Conservation (phyloP, 2,329 filamentous ascomycete species). For the Colletotrichum lupini region DNA sequence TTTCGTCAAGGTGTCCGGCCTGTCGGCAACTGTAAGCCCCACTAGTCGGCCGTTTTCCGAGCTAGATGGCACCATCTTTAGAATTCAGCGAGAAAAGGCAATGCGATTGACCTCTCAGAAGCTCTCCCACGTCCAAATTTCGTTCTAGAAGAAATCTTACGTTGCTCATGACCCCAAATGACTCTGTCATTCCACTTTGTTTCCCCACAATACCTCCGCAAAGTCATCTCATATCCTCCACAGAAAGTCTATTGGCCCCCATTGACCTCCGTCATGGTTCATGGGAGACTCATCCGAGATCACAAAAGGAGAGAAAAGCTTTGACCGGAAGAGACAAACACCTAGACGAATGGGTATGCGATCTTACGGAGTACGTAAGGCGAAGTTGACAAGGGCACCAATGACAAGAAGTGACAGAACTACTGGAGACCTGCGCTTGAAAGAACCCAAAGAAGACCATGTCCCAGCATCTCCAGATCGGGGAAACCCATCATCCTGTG, state of each 20-base stretch:
- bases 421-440: background rate
- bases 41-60: background rate
- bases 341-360: background rate
- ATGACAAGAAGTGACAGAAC: background rate
- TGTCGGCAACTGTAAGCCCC: background rate
- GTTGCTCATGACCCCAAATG: conserved; percentile 8
- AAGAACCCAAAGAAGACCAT: background rate
- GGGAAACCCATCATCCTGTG: background rate
- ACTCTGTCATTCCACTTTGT: background rate
- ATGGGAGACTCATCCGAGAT: conserved; percentile 22
- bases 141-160: background rate
- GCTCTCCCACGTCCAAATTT: background rate
- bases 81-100: conserved; percentile 4
- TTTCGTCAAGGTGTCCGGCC: background rate
- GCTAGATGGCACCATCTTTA: background rate
- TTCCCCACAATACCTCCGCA: conserved; percentile 31
- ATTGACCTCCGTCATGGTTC: background rate
- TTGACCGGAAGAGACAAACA: background rate
- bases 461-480: conserved; percentile 5
- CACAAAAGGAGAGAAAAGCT: background rate
- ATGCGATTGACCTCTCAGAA: background rate
- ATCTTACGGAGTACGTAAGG: background rate
- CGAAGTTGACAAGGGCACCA: background rate
- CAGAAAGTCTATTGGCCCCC: conserved; percentile 13
- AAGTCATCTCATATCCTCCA: conserved; percentile 21